Percentiles rank a stretch among this genome's conserved stretches.
These are phyloP conservation scores for Paratrypanosoma confusum DNA, from an alignment of 208 protist species.

Conservation along the genomic window DNA sequence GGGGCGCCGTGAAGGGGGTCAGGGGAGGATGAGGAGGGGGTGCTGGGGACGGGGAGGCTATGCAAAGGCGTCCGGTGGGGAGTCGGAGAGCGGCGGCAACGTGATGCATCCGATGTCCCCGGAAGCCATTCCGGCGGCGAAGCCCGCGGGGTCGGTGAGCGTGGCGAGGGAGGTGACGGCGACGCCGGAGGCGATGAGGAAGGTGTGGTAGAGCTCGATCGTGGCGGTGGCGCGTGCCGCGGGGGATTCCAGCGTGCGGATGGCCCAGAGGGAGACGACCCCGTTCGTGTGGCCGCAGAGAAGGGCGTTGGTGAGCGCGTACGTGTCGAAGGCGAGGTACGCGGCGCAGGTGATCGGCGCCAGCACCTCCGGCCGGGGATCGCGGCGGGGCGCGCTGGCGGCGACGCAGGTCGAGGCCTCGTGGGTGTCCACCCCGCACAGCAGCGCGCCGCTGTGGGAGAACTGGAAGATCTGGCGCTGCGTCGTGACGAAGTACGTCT, in stretches of 20 bases:
- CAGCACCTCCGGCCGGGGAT: background rate
- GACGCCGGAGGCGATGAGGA: no score
- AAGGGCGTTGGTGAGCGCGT: conserved; percentile 14
- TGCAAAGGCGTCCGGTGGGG: no score
- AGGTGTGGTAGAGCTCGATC: no score
- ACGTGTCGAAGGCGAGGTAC: conserved; percentile 19
- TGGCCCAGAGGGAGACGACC: conserved; percentile 11
- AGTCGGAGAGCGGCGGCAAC: no score
- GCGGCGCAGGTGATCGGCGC: conserved; percentile 8
- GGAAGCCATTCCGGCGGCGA: no score
- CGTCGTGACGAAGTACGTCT: conserved; percentile 26
- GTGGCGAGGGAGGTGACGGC: no score
- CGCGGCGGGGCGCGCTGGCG: conserved; percentile 2
- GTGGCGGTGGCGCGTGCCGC: background rate
- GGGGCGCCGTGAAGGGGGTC: no score
- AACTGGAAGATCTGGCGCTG: conserved; percentile 23
- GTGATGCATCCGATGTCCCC: no score
- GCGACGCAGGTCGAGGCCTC: conserved; percentile 8
- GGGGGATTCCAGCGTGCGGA: background rate
- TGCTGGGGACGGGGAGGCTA: no score
- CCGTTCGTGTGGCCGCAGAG: conserved; percentile 21
- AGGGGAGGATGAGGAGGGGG: no score
- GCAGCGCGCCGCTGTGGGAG: conserved; percentile 19
- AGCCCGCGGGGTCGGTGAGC: no score
- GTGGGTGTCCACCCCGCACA: conserved; percentile 16